Conservation (phyloP, 2,329 filamentous ascomycete species). For the Aspergillus neoniger region DNA sequence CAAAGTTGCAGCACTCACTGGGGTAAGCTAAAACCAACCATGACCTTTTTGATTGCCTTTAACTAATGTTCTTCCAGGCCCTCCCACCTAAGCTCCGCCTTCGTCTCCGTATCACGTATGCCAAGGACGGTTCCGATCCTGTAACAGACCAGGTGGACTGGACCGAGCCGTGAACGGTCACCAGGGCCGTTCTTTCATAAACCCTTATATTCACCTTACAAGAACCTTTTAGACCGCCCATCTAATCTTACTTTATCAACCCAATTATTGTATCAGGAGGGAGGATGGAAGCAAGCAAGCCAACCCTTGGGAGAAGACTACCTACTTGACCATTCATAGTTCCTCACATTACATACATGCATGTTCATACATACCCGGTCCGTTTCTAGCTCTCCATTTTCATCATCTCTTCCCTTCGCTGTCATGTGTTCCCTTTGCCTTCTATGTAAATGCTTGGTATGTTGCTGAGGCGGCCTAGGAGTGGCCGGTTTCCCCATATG, state of each 20-base stretch:
- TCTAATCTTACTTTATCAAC: background rate
- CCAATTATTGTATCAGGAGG: background rate
- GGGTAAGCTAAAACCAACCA: slow-evolving; percentile 67
- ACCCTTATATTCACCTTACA: background rate
- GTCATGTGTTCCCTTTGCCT: background rate
- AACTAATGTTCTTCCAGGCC: slow-evolving; percentile 56
- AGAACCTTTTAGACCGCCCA: background rate
- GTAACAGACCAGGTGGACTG: slow-evolving; percentile 95
- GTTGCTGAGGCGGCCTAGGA: background rate
- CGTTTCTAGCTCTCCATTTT: slow-evolving; percentile 1
- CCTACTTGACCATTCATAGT: background rate
- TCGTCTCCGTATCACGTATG: slow-evolving; percentile 80
- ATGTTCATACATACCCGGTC: slow-evolving; percentile 11
- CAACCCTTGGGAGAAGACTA: background rate
- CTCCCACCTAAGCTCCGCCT: slow-evolving; percentile 70
- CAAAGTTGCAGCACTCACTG: slow-evolving; percentile 80
- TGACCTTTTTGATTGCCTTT: slow-evolving; percentile 19
- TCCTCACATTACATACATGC: slow-evolving; percentile 2
- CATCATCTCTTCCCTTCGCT: background rate
- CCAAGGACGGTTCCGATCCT: slow-evolving; percentile 67
- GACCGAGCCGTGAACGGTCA: slow-evolving; percentile 67
- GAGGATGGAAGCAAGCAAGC: slow-evolving; percentile 2
- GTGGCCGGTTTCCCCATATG: background rate
- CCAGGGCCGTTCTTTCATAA: background rate
- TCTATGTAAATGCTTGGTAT: slow-evolving; percentile 12